Base-by-base conservation (phyloP, 1,139 yeast species). In the Saccharomyces hybrid region DNA sequence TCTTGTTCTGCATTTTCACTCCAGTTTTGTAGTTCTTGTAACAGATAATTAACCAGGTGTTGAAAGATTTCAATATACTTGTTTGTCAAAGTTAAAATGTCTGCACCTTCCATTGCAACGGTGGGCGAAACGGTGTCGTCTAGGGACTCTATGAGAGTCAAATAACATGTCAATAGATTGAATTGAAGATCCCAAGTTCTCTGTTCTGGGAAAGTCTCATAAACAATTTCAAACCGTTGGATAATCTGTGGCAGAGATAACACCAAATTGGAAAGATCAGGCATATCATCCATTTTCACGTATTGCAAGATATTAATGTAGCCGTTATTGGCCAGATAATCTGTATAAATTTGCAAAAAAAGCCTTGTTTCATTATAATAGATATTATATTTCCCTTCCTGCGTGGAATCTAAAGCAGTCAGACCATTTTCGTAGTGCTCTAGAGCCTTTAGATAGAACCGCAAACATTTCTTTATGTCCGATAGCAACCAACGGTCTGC, bases 401-500 rank as follows among this genome's bases (percentile, higher is more conserved):
- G 51, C 6, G 57, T 58, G 8, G 60, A 50, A 3, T 53, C 60
- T 1, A 57, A 52, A 16, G 61, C 62, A 11, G 25, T 49, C n/a
- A 68, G 52, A 2, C 64, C 72, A 9, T 48, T 53, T 26, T 63
- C 61, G 50, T 70, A 70, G n/a, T 59, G 50, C 27, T 57, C 59
- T 32, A 59, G 56, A 0, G 73, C 70, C 51, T 57, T 56, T 13
- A 59, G 48, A 51, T 66, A 69, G 47, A 62, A 62, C 42, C 65
- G 56, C n/a, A 69, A 53, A 11, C 68, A 59, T 47, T 67, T 68
- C 49, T 62, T 63, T 13, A 69, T 56, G 52, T 70, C 73, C 2
- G 71, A 68, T 5, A 64, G 57, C 5, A 63, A 53, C 71, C 72
- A 70, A 50, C 73, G 60, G 50, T 69, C 72, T 16, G 69, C 73